Percentiles rank a stretch among this genome's conserved stretches.
phyloP scores from a whole-genome alignment of 1,284 basidiomycete species.

The Vanrija pseudolonga region DNA sequence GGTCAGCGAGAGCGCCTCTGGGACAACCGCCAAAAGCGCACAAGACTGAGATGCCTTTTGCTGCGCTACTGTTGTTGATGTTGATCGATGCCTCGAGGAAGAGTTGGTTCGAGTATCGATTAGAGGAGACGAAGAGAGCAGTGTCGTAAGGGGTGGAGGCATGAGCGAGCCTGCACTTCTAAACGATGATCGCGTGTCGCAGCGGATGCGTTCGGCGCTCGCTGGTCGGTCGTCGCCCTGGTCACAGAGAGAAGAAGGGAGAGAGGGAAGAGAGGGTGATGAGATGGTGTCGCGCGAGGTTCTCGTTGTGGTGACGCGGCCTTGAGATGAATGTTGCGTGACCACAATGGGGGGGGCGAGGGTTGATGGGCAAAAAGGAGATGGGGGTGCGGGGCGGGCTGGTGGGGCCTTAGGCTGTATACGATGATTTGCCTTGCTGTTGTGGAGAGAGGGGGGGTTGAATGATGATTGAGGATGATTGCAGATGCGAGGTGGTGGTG shows the following conservation, averaged over 20 bases:
- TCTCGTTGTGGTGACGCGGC: background rate
- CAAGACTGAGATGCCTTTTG: too few species aligned
- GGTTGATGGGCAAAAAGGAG: too few species aligned
- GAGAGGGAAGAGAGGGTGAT: background rate
- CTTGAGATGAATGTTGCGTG: background rate
- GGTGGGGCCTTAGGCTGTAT: too few species aligned
- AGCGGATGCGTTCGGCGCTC: background rate
- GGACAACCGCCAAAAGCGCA: too few species aligned
- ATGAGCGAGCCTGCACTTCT: constrained; percentile 13
- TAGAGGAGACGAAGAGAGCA: constrained; percentile 5
- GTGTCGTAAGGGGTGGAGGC: constrained; percentile 18
- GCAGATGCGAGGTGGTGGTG: background rate
- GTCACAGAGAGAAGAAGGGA: background rate
- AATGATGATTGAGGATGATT: too few species aligned
- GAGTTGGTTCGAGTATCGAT: constrained; percentile 4
- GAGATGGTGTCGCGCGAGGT: too few species aligned
- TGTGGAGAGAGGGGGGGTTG: too few species aligned
- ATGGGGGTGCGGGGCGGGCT: too few species aligned
- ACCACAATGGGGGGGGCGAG: too few species aligned
- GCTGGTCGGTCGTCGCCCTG: background rate
- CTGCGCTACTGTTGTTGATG: too few species aligned
- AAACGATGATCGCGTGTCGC: background rate
- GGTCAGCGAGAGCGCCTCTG: too few species aligned
- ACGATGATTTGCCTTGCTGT: too few species aligned
- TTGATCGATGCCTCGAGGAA: background rate